Percentiles rank a stretch among this genome's conserved stretches.
These are phyloP conservation scores for Candida broadrunensis DNA, from an alignment of 805 yeast genomes.

Conservation along the genomic window DNA sequence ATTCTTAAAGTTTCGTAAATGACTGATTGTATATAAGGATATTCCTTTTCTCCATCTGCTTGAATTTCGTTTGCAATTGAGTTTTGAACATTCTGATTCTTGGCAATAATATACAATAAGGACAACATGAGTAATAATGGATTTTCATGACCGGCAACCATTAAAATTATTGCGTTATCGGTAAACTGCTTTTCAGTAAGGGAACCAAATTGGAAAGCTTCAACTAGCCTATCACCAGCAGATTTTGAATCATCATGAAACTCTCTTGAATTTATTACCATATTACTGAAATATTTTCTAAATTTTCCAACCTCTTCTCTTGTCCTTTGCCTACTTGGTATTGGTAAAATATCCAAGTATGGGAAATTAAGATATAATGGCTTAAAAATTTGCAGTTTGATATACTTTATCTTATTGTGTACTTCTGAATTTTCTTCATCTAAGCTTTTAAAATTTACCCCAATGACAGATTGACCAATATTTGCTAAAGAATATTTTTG, in stretches of 20 bases:
- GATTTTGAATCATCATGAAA: constrained; percentile 17
- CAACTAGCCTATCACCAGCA: constrained; percentile 40
- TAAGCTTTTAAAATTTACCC: constrained; percentile 44
- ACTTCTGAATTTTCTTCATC: constrained; percentile 25
- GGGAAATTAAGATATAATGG: constrained; percentile 57
- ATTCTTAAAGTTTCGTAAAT: constrained; percentile 47
- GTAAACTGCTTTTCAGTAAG: constrained; percentile 46
- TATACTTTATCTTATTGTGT: constrained; percentile 37
- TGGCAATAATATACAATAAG: constrained; percentile 44
- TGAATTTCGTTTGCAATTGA: constrained; percentile 19
- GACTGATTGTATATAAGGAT: constrained; percentile 29
- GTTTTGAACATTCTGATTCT: constrained; percentile 32
- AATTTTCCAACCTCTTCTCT: constrained; percentile 41
- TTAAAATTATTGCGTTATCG: constrained; percentile 52
- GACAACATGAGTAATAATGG: constrained; percentile 53
- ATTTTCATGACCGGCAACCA: constrained; percentile 65
- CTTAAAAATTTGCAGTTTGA: constrained; percentile 52
- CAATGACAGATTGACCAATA: constrained; percentile 48
- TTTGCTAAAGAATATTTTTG: constrained; percentile 49
- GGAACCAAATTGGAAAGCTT: constrained; percentile 32
- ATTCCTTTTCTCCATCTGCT: constrained; percentile 1
- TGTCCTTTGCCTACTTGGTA: constrained; percentile 46
- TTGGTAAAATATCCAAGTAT: constrained; percentile 46
- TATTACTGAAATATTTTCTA: constrained; percentile 26
- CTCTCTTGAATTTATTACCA: constrained; percentile 22